These are phyloP conservation scores for Cutaneotrichosporon sp. DNA, from an alignment of 1,284 basidiomycete species.

Conservation along the genomic window DNA sequence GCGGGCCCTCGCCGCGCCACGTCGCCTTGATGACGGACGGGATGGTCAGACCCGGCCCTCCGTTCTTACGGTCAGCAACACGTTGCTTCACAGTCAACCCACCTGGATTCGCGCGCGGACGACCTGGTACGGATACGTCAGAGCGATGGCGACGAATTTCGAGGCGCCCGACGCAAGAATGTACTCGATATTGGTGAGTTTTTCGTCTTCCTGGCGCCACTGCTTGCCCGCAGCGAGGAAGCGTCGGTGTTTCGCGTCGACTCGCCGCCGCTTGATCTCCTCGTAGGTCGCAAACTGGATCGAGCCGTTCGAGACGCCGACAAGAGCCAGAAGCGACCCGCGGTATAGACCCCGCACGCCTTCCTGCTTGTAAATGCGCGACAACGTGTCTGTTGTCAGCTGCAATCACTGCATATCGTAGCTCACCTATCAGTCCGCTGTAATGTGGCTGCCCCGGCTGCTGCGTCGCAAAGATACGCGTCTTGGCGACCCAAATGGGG, in stretches of 20 bases:
- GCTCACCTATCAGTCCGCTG: slow-evolving; percentile 69
- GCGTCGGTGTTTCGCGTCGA: slow-evolving; percentile 64
- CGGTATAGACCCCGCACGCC: slow-evolving; percentile 77
- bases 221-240: slow-evolving; percentile 57
- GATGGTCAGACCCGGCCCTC: slow-evolving; percentile 61
- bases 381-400: slow-evolving; percentile 4
- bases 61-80: slow-evolving; percentile 20
- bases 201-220: slow-evolving; percentile 70
- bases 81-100: background rate
- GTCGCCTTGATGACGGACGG: slow-evolving; percentile 71
- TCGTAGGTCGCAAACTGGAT: slow-evolving; percentile 97
- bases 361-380: slow-evolving; percentile 60
- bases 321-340: slow-evolving; percentile 79
- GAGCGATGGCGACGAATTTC: slow-evolving; percentile 75
- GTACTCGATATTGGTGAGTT: slow-evolving; percentile 85
- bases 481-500: slow-evolving; percentile 97
- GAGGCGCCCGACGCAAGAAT: slow-evolving; percentile 86
- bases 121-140: slow-evolving; percentile 98
- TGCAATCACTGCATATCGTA: background rate
- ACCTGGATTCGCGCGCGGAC: slow-evolving; percentile 87
- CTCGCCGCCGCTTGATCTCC: slow-evolving; percentile 85
- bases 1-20: slow-evolving; percentile 70
- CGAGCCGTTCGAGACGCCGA: slow-evolving; percentile 93
- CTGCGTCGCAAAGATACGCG: slow-evolving; percentile 87
- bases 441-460: slow-evolving; percentile 64